phyloP scores from a whole-genome alignment of 805 yeast species.

The Saccharomyces kudriavzevii region DNA sequence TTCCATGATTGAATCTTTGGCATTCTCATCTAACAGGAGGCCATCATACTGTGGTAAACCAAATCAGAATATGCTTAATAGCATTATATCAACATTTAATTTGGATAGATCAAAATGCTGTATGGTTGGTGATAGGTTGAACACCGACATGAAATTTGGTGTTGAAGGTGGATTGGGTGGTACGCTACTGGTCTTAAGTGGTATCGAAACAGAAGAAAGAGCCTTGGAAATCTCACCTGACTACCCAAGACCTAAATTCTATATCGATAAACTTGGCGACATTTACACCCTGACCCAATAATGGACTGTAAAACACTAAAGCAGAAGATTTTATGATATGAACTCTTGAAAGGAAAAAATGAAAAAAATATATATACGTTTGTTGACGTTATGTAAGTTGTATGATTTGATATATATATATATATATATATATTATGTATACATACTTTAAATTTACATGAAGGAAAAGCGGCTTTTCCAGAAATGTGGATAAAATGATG shows the following conservation, averaged over 20 bases:
- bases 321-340: background rate
- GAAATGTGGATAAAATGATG: background rate
- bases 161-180: slow-evolving; percentile 71
- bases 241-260: slow-evolving; percentile 51
- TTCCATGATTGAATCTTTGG: slow-evolving; percentile 69
- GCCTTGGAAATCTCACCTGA: slow-evolving; percentile 35
- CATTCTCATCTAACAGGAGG: slow-evolving; percentile 65
- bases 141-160: slow-evolving; percentile 93
- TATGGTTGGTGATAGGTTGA: slow-evolving; percentile 93
- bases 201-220: slow-evolving; percentile 72
- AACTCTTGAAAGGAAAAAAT: background rate
- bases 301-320: background rate
- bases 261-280: slow-evolving; percentile 69
- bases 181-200: slow-evolving; percentile 82
- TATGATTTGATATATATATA: background rate
- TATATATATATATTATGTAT: background rate
- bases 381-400: background rate
- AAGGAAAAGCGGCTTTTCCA: background rate
- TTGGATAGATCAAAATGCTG: slow-evolving; percentile 55
- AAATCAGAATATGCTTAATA: slow-evolving; percentile 78
- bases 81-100: slow-evolving; percentile 60
- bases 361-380: background rate
- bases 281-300: slow-evolving; percentile 42
- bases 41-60: slow-evolving; percentile 96
- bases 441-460: too few relatives aligned